These are phyloP conservation scores for Aspergillus fumigatus DNA, from an alignment of 2,329 filamentous ascomycete genomes.

Conservation along the genomic window DNA sequence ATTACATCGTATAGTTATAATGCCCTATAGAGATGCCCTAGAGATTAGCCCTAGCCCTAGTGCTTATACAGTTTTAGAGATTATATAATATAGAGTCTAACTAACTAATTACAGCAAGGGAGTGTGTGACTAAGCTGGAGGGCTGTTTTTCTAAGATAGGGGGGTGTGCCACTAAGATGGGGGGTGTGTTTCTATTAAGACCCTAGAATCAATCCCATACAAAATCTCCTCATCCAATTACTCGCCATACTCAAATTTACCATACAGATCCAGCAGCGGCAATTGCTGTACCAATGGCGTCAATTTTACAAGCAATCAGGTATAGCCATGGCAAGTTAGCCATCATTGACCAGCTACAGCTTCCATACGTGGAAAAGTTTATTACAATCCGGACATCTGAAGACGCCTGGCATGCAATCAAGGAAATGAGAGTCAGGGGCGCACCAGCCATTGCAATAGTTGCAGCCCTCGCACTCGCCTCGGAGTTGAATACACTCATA, in stretches of 20 bases:
- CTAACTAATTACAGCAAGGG: no score
- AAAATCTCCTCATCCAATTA: background rate
- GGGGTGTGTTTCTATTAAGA: no score
- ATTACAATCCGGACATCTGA: conserved; percentile 50
- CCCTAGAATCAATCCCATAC: no score
- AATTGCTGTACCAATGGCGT: conserved; percentile 8
- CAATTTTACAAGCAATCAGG: conserved; percentile 58
- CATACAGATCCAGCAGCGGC: background rate
- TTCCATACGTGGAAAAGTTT: conserved; percentile 57
- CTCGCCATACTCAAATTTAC: background rate
- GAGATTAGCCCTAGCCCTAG: no score
- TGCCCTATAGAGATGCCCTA: no score
- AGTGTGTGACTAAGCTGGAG: no score
- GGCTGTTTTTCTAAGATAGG: no score
- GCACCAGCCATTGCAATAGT: conserved; percentile 97
- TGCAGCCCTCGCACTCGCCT: conserved; percentile 81
- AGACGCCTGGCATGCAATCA: conserved; percentile 63
- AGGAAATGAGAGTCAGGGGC: conserved; percentile 62
- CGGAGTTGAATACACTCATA: conserved; percentile 62
- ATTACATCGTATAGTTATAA: no score
- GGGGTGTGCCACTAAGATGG: no score
- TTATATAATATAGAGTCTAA: no score
- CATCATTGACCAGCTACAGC: conserved; percentile 60
- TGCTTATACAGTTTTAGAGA: no score
- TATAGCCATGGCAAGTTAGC: conserved; percentile 53